A percentile compares a stretch with the other conserved stretches of the same genome.
phyloP scores from a whole-genome alignment of 148 eudicot species.

The Spergularia marina region DNA sequence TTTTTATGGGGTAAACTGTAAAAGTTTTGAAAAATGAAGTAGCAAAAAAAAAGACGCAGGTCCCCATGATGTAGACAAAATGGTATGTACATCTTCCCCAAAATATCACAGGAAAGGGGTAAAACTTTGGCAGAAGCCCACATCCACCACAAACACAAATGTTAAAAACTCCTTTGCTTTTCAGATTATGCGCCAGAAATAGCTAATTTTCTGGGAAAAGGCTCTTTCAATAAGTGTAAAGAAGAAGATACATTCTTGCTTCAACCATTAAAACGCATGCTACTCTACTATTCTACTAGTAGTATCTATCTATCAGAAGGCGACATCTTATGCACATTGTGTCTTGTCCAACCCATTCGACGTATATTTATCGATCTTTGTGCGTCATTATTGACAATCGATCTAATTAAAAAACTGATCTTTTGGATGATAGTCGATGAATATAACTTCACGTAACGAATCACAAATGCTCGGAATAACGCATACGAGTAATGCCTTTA shows the following conservation, averaged over 20 bases:
- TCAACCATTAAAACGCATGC: no score
- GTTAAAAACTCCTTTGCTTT: background rate
- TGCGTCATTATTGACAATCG: no score
- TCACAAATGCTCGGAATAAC: no score
- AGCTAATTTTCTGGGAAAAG: background rate
- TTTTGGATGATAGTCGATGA: no score
- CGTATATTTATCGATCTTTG: no score
- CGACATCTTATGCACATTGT: no score
- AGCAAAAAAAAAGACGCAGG: background rate
- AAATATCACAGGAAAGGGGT: background rate
- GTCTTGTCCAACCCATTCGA: no score
- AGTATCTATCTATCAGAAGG: no score
- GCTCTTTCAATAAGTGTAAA: background rate
- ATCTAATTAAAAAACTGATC: no score
- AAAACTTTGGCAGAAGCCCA: background rate
- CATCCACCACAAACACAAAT: background rate
- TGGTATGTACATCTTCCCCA: conserved; percentile 1
- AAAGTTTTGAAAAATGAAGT: background rate
- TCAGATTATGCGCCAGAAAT: background rate
- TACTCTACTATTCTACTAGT: no score
- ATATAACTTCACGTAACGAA: no score
- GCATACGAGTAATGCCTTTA: no score
- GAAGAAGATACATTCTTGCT: background rate
- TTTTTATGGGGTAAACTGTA: background rate
- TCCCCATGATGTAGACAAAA: background rate